Evolutionary conservation across 1,284 basidiomycete genomes (phyloP), one percentile per base, ranked within the genome.

Genomic region (Hemileccinum hortonii): DNA sequence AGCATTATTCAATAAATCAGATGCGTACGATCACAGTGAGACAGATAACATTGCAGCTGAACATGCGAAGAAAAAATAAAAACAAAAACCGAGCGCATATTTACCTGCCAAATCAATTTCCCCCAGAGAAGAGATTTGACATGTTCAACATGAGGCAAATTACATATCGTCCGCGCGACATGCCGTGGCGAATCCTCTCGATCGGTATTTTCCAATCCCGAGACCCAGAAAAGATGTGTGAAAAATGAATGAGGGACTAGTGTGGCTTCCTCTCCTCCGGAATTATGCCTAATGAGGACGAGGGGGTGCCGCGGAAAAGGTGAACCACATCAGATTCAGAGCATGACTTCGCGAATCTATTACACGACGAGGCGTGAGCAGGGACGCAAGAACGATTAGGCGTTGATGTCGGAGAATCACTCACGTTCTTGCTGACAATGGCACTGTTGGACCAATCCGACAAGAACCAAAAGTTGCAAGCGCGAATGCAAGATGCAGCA

Each of bases 361-460:
- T 2, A 15, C 4, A 29, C 15, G n/a, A 33, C 16, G 18, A 41
- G 40, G 36, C 19, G 18, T 50, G 12, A 50, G 52, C 48, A 47
- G 30, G 30, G 14, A 12, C 15, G 14, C 43, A 49, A 30, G 44
- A 32, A 36, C 37, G 43, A 10, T 15, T 32, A 15, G 61, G 56
- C 39, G 7, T 14, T 38, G 16, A 44, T 35, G 22, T 53, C 49
- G 48, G 56, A 50, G 47, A 44, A 49, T 50, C 35, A 84, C 84
- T 75, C 72, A 86, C 85, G 60, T 85, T 85, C 64, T 77, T 82
- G 74, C 81, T 86, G 64, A 86, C 80, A 61, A 86, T 81, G 52
- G 82, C 75, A 67, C 84, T 83, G 65, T 58, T 53, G 9, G 33
- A 24, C 45, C 54, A 48, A 37, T 52, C 18, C 22, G 33, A 47